phyloP scores from a whole-genome alignment of 805 yeast genomes.

The Scheffersomyces ergatensis region DNA sequence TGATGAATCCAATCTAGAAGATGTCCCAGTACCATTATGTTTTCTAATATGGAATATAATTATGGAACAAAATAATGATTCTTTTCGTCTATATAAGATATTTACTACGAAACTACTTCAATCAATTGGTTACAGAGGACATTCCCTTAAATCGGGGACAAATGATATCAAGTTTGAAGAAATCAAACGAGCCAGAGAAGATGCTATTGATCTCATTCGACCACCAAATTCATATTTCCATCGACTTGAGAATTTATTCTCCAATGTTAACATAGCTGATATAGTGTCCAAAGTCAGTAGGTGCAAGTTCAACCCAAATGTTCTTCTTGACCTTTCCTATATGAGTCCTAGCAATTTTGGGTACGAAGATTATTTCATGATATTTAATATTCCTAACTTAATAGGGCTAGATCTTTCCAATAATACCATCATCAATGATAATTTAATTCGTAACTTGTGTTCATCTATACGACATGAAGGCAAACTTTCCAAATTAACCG shows the following conservation, averaged over 20 bases:
- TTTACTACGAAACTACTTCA: slow-evolving; percentile 22
- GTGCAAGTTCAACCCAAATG: slow-evolving; percentile 13
- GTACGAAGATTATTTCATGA: slow-evolving; percentile 19
- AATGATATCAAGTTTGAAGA: background rate
- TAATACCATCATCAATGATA: slow-evolving; percentile 26
- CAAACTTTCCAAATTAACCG: slow-evolving; percentile 15
- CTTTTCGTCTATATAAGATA: slow-evolving; percentile 22
- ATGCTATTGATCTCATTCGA: slow-evolving; percentile 10
- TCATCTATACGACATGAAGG: slow-evolving; percentile 12
- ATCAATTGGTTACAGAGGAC: slow-evolving; percentile 21
- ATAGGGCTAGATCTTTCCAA: slow-evolving; percentile 31
- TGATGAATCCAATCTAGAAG: slow-evolving; percentile 14
- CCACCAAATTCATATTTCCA: slow-evolving; percentile 17
- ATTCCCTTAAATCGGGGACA: slow-evolving; percentile 7
- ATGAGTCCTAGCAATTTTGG: slow-evolving; percentile 5
- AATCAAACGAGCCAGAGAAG: slow-evolving; percentile 2
- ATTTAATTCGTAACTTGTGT: slow-evolving; percentile 21
- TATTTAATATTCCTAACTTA: slow-evolving; percentile 25
- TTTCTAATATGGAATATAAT: slow-evolving; percentile 34
- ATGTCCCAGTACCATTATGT: slow-evolving; percentile 23
- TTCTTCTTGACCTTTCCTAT: slow-evolving; percentile 27
- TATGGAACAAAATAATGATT: slow-evolving; percentile 23
- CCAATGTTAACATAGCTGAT: slow-evolving; percentile 23
- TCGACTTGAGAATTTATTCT: slow-evolving; percentile 34
- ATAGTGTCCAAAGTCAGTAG: slow-evolving; percentile 15